Conservation (phyloP, 352 stramenopile genomes). For the Phytopythium mirpurense region DNA sequence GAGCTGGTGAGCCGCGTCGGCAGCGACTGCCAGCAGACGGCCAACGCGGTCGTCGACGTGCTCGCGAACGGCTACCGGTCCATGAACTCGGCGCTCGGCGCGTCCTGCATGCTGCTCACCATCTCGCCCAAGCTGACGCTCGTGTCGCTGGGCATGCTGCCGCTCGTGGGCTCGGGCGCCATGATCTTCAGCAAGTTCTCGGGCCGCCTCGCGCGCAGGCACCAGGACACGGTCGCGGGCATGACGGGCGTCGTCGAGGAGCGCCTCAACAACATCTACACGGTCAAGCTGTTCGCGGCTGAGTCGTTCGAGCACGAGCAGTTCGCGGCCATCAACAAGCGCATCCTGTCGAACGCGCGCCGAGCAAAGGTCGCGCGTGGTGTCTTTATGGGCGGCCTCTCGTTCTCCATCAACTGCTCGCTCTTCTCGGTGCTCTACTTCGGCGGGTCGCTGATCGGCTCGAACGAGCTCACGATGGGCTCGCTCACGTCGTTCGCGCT, state of each 20-base stretch:
- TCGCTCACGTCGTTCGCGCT: conserved; percentile 88
- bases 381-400: conserved; percentile 88
- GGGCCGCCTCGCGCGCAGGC: conserved; percentile 63
- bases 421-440: conserved; percentile 90
- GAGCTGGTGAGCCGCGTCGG: conserved; percentile 84
- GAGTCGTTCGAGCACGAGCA: conserved; percentile 58
- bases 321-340: conserved; percentile 67
- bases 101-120: conserved; percentile 83
- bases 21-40: conserved; percentile 86
- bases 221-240: conserved; percentile 69
- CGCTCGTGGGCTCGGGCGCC: conserved; percentile 64
- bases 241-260: conserved; percentile 86
- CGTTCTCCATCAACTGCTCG: conserved; percentile 85
- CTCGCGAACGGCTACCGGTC: conserved; percentile 85
- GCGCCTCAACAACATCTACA: conserved; percentile 85
- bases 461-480: conserved; percentile 85
- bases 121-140: conserved; percentile 89
- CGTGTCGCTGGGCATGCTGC: conserved; percentile 81
- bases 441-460: conserved; percentile 80
- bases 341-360: conserved; percentile 61
- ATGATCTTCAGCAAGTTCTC: conserved; percentile 86
- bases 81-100: conserved; percentile 85
- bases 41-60: conserved; percentile 84
- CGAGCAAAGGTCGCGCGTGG: conserved; percentile 76
- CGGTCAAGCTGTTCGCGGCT: conserved; percentile 86